Percentiles rank a stretch among this genome's conserved stretches.
Evolutionary conservation across 345 rosid species (phyloP).

Genomic region (Brassica cretica): DNA sequence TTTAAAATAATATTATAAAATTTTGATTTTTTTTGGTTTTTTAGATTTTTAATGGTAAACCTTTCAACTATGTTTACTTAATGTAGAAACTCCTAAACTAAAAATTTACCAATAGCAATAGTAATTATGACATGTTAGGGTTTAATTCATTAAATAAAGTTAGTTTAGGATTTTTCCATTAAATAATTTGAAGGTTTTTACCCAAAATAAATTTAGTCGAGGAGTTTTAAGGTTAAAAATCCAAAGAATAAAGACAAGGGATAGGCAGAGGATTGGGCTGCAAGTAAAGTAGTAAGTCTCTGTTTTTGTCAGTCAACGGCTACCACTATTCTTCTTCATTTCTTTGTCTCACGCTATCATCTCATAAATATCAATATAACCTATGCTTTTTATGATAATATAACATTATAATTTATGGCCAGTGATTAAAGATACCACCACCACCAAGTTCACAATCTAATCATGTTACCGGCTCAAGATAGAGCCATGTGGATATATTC

Average conservation of each 20-base stretch:
- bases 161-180: too few species aligned
- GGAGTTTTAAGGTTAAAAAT: too few species aligned
- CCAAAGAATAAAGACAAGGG: neutral
- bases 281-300: neutral
- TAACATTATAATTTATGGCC: neutral
- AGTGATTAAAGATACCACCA: neutral
- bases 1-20: too few species aligned
- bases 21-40: too few species aligned
- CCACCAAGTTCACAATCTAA: neutral
- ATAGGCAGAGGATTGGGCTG: neutral
- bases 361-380: neutral
- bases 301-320: neutral
- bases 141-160: too few species aligned
- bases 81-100: too few species aligned
- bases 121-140: too few species aligned
- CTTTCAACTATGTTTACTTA: too few species aligned
- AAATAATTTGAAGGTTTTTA: too few species aligned
- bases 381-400: neutral
- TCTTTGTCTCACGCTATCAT: neutral
- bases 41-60: too few species aligned
- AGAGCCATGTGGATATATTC: conserved; percentile 7
- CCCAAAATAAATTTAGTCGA: too few species aligned
- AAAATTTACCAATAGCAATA: too few species aligned
- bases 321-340: neutral
- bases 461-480: neutral